Conservation (phyloP, 169 alveolate genomes). For the Plasmodium coatneyi region DNA sequence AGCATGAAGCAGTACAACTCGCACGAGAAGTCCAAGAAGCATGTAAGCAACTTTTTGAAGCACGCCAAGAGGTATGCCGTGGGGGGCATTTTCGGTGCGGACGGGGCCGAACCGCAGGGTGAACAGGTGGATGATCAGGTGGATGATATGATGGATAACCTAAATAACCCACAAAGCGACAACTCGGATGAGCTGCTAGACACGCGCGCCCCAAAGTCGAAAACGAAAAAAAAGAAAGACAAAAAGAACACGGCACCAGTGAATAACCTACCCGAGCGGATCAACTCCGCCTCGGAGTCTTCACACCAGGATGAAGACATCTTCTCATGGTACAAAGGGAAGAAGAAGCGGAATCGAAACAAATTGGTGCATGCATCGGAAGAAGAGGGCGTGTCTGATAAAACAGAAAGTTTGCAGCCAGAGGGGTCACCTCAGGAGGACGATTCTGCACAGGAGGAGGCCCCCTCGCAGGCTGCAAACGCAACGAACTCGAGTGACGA, state of each 20-base stretch:
- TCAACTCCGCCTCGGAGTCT: not conserved
- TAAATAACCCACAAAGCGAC: not conserved
- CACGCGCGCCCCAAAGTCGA: not conserved
- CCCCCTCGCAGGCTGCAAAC: not conserved
- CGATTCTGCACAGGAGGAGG: not conserved
- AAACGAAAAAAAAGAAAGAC: not conserved
- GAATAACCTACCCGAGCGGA: not conserved
- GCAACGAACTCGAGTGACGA: conserved; percentile 1
- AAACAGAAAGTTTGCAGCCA: not conserved
- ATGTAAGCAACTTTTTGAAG: conserved; percentile 69
- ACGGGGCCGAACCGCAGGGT: not conserved
- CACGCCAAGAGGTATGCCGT: not conserved
- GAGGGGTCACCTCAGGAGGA: not conserved
- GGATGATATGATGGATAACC: not conserved
- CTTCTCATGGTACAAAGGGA: conserved; percentile 5
- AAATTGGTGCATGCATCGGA: not conserved
- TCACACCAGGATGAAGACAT: conserved; percentile 25
- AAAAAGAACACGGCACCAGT: not conserved
- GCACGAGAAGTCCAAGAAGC: conserved; percentile 83
- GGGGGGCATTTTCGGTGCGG: conserved; percentile 19
- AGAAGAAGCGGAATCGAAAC: conserved; percentile 20
- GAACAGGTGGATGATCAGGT: not conserved
- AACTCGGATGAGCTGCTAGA: not conserved
- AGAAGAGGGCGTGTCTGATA: not conserved
- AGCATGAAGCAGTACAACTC: conserved; percentile 79